Percentiles rank a stretch among this genome's conserved stretches.
These are phyloP conservation scores for Microcos paniculata DNA, from an alignment of 345 rosid species.

Conservation along the genomic window DNA sequence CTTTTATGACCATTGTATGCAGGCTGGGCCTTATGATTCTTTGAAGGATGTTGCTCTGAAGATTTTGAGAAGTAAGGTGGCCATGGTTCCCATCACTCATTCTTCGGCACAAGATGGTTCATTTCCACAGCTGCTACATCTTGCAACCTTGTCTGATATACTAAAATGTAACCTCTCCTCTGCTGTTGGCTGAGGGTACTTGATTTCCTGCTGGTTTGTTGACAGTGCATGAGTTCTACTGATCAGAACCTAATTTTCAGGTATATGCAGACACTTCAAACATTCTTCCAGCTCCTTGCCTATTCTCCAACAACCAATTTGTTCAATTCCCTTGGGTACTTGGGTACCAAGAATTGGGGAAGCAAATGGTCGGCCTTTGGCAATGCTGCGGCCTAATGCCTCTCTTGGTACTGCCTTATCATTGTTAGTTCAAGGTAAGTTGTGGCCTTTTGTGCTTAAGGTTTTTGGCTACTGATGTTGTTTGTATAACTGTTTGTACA, in stretches of 20 bases:
- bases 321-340: slow-evolving; percentile 79
- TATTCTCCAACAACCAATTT: slow-evolving; percentile 81
- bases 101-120: slow-evolving; percentile 58
- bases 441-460: slow-evolving; percentile 2
- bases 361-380: slow-evolving; percentile 56
- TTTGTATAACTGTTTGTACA: too few species aligned
- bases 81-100: slow-evolving; percentile 74
- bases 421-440: slow-evolving; percentile 69
- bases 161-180: slow-evolving; percentile 66
- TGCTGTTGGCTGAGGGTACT: not conserved
- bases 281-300: slow-evolving; percentile 87
- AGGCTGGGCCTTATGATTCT: slow-evolving; percentile 93
- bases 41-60: slow-evolving; percentile 80
- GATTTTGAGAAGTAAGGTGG: slow-evolving; percentile 75
- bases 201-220: slow-evolving; percentile 10
- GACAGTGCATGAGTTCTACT: slow-evolving; percentile 21
- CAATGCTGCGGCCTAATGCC: slow-evolving; percentile 70
- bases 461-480: not conserved
- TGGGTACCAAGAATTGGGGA: slow-evolving; percentile 95
- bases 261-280: slow-evolving; percentile 90
- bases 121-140: slow-evolving; percentile 78
- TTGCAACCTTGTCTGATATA: slow-evolving; percentile 92
- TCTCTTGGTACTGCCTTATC: slow-evolving; percentile 72
- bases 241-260: slow-evolving; percentile 45
- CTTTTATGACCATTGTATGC: slow-evolving; percentile 22